Evolutionary conservation across 352 stramenopile species (phyloP).

Genomic region (Globisporangium okanoganense): DNA sequence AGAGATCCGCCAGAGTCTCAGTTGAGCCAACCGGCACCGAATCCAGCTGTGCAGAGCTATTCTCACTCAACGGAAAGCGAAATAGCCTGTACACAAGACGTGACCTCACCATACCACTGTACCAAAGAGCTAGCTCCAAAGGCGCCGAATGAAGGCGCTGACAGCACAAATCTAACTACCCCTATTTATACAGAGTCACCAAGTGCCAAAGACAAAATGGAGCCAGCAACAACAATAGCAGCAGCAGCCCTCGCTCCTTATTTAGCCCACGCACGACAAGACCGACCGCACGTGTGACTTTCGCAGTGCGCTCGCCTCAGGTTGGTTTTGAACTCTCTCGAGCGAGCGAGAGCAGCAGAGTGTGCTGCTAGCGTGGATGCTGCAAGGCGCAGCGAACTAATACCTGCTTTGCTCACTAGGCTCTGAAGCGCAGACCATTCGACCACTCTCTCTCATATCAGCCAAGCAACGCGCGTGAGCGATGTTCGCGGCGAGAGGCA

Average conservation of each 20-base stretch:
- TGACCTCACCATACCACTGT: not conserved
- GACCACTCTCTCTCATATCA: not conserved
- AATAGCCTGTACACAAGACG: not conserved
- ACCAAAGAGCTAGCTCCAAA: not conserved
- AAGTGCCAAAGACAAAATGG: not conserved
- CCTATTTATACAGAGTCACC: constrained; percentile 5
- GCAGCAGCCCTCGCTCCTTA: not conserved
- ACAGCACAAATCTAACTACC: not conserved
- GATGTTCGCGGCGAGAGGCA: constrained; percentile 26
- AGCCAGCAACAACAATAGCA: not conserved
- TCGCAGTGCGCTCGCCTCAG: no score
- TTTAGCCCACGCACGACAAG: not conserved
- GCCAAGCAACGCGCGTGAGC: not conserved
- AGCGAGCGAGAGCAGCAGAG: not conserved
- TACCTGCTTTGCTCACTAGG: not conserved
- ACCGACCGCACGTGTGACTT: not conserved
- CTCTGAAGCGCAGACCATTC: not conserved
- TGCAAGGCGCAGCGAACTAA: not conserved
- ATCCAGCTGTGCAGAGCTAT: not conserved
- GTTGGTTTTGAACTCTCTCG: not conserved
- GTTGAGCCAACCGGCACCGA: not conserved
- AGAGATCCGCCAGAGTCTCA: constrained; percentile 14
- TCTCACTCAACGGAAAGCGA: constrained; percentile 14
- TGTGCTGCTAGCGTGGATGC: not conserved
- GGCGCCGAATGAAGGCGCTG: not conserved